Conservation (phyloP, 2,329 filamentous ascomycete species). For the Xylaria sp. region DNA sequence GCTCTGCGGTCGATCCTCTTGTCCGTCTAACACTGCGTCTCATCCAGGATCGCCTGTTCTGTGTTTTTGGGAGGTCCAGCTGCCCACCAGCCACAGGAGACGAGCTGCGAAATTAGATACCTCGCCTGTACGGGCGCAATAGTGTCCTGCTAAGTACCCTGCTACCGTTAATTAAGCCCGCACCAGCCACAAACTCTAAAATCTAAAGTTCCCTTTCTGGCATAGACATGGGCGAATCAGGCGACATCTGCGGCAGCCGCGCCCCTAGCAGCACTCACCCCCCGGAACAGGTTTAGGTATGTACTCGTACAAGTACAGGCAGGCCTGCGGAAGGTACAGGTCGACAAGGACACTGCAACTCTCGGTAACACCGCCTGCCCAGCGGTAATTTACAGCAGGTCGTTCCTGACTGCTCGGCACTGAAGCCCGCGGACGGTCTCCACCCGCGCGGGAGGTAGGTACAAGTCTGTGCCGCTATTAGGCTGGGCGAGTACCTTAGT, state of each 20-base stretch:
- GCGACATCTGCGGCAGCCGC: conserved; percentile 9
- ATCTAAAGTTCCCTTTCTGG: conserved; percentile 16
- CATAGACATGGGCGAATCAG: conserved; percentile 26
- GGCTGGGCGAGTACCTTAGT: not conserved
- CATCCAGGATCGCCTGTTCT: conserved; percentile 23
- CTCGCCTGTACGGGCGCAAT: not conserved
- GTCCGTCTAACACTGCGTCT: conserved; percentile 23
- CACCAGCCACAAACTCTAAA: conserved; percentile 20
- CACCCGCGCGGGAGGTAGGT: too few species aligned
- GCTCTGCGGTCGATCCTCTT: conserved; percentile 15
- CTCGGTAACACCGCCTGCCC: not conserved
- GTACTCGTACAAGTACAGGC: not conserved
- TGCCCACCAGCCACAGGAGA: conserved; percentile 23
- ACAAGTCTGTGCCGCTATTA: not conserved
- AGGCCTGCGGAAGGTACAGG: not conserved
- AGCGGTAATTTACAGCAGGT: not conserved
- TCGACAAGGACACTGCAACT: not conserved
- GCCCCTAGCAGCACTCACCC: conserved; percentile 7
- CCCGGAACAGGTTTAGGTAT: conserved; percentile 21
- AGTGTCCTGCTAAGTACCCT: not conserved
- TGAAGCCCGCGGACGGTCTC: too few species aligned
- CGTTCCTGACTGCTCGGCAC: not conserved
- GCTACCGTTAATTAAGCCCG: not conserved
- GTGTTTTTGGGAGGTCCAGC: conserved; percentile 30
- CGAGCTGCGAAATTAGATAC: not conserved